These are phyloP conservation scores for Trichoderma afroharzianum DNA, from an alignment of 2,329 filamentous ascomycete species.

Conservation along the genomic window DNA sequence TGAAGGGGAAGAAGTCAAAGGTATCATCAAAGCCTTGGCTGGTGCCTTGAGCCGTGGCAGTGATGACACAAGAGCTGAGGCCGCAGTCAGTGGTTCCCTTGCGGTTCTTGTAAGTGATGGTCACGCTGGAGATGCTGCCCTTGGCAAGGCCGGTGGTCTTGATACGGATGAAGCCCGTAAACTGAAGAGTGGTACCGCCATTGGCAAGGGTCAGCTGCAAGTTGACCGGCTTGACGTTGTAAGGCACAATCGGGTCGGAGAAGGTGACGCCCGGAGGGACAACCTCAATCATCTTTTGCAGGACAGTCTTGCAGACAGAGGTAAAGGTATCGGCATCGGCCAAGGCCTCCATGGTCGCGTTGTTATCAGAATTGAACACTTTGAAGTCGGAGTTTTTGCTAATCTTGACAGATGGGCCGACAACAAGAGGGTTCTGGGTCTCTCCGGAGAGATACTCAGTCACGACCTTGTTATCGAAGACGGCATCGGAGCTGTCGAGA, in stretches of 20 bases:
- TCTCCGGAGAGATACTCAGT: constrained; percentile 54
- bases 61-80: constrained; percentile 40
- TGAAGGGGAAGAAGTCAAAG: constrained; percentile 52
- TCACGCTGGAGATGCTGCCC: constrained; percentile 44
- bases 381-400: constrained; percentile 52
- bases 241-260: constrained; percentile 50
- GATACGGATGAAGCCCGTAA: constrained; percentile 56
- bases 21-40: constrained; percentile 57
- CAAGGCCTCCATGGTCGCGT: constrained; percentile 51
- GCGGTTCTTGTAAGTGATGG: constrained; percentile 54
- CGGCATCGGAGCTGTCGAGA: constrained; percentile 46
- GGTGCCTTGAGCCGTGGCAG: constrained; percentile 42
- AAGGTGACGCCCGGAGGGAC: constrained; percentile 51
- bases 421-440: constrained; percentile 53
- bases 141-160: constrained; percentile 47
- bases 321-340: constrained; percentile 43
- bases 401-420: constrained; percentile 44
- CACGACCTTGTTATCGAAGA: constrained; percentile 55
- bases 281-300: constrained; percentile 60
- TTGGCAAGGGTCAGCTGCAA: constrained; percentile 52
- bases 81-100: constrained; percentile 47
- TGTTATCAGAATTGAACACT: constrained; percentile 53
- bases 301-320: constrained; percentile 45
- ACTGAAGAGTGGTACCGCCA: constrained; percentile 44
- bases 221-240: constrained; percentile 56